phyloP scores from a whole-genome alignment of 2,329 filamentous ascomycete genomes.

The Venturia pyrina region DNA sequence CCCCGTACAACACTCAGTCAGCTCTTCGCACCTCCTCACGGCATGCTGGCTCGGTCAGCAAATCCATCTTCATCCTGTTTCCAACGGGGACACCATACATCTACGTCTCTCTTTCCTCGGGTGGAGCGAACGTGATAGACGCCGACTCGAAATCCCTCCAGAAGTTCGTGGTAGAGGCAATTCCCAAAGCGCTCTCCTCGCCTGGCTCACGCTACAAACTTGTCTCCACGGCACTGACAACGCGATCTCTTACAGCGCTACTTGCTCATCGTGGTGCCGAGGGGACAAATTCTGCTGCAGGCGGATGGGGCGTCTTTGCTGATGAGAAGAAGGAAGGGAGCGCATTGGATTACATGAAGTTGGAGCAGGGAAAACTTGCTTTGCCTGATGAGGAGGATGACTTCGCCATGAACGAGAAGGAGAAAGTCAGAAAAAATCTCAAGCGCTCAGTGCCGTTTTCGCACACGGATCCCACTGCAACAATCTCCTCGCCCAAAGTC shows the following conservation, averaged over 20 bases:
- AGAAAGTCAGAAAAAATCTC: slow-evolving; percentile 1
- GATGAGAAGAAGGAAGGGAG: slow-evolving; percentile 34
- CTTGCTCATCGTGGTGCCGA: slow-evolving; percentile 59
- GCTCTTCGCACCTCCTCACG: slow-evolving; percentile 15
- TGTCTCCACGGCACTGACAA: slow-evolving; percentile 55
- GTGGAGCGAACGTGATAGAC: slow-evolving; percentile 19
- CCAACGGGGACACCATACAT: slow-evolving; percentile 70
- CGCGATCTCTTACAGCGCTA: slow-evolving; percentile 61
- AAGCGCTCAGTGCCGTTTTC: slow-evolving; percentile 19
- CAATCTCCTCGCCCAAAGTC: background rate
- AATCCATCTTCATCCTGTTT: slow-evolving; percentile 71
- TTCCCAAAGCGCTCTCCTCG: slow-evolving; percentile 72
- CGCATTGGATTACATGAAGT: slow-evolving; percentile 35
- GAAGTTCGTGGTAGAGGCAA: slow-evolving; percentile 62
- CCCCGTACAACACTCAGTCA: slow-evolving; percentile 57
- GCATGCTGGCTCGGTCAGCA: slow-evolving; percentile 39
- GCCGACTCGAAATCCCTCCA: slow-evolving; percentile 9
- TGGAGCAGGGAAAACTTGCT: slow-evolving; percentile 14
- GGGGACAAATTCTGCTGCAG: slow-evolving; percentile 60
- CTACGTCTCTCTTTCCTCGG: slow-evolving; percentile 48
- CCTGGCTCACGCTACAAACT: slow-evolving; percentile 64
- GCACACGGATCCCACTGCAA: slow-evolving; percentile 56
- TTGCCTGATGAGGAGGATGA: slow-evolving; percentile 9
- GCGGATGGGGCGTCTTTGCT: slow-evolving; percentile 72
- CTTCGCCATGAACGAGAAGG: background rate